Conservation (phyloP, 2,329 filamentous ascomycete species). For the Microsporum ferrugineum region DNA sequence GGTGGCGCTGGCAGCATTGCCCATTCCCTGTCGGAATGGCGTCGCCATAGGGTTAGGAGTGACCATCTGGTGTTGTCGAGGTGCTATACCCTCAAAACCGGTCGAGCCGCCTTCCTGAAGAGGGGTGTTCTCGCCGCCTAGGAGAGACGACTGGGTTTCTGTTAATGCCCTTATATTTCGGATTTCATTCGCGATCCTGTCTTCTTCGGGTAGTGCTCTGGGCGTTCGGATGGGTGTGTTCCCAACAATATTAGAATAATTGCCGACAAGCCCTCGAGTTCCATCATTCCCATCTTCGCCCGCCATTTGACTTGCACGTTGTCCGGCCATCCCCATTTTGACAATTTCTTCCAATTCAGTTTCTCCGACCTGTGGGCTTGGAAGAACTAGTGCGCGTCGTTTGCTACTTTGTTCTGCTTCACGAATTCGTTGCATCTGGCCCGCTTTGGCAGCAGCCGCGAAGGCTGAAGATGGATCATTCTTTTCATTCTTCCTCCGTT, state of each 20-base stretch:
- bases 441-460: conserved; percentile 82
- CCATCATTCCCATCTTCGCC: conserved; percentile 70
- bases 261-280: conserved; percentile 73
- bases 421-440: conserved; percentile 84
- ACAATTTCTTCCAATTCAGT: conserved; percentile 92
- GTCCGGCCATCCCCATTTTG: conserved; percentile 93
- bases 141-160: conserved; percentile 81
- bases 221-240: conserved; percentile 85
- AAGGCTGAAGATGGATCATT: conserved; percentile 64
- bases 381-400: conserved; percentile 67
- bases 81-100: conserved; percentile 74
- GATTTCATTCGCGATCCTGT: conserved; percentile 93
- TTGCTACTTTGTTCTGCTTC: conserved; percentile 97
- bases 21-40: conserved; percentile 55
- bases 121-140: conserved; percentile 89
- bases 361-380: conserved; percentile 83
- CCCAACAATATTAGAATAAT: conserved; percentile 71
- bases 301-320: conserved; percentile 66
- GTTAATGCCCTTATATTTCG: conserved; percentile 85
- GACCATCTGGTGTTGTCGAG: conserved; percentile 66
- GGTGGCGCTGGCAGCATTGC: conserved; percentile 56
- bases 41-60: conserved; percentile 95
- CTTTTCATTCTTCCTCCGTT: conserved; percentile 82
- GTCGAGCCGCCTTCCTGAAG: conserved; percentile 78
- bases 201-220: conserved; percentile 79